These are phyloP conservation scores for Dactylonectria estremocensis DNA, from an alignment of 2,329 filamentous ascomycete species.

Conservation along the genomic window DNA sequence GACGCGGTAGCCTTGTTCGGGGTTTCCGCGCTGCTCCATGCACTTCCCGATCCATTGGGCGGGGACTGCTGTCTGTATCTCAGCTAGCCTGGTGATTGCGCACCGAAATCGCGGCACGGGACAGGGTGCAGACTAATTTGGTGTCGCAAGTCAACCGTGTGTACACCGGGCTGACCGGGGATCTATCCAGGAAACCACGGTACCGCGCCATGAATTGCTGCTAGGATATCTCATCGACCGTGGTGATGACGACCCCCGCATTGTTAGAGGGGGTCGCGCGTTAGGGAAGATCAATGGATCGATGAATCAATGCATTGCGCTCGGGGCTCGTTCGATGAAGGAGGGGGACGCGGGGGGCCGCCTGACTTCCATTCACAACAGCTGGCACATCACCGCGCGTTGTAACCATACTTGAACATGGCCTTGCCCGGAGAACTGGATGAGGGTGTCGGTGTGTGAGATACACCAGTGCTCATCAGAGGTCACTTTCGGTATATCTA, in stretches of 20 bases:
- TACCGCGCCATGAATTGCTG: slow-evolving; percentile 19
- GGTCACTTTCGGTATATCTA: not conserved
- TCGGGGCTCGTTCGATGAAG: slow-evolving; percentile 9
- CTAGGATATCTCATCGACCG: slow-evolving; percentile 14
- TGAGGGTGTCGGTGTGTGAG: slow-evolving; percentile 11
- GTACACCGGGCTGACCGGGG: slow-evolving; percentile 19
- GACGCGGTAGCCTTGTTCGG: slow-evolving; percentile 25
- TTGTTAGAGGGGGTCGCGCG: not conserved
- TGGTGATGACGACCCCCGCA: slow-evolving; percentile 11
- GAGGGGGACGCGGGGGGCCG: slow-evolving; percentile 12
- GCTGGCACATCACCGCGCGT: slow-evolving; percentile 6
- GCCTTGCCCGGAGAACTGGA: slow-evolving; percentile 12
- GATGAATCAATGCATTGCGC: slow-evolving; percentile 11
- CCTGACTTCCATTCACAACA: slow-evolving; percentile 15
- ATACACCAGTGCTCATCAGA: slow-evolving; percentile 6
- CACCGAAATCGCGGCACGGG: slow-evolving; percentile 15
- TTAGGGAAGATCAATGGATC: slow-evolving; percentile 14
- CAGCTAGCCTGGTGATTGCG: slow-evolving; percentile 20
- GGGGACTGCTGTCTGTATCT: slow-evolving; percentile 27
- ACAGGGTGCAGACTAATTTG: slow-evolving; percentile 20
- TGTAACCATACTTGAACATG: slow-evolving; percentile 14
- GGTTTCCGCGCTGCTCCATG: slow-evolving; percentile 12
- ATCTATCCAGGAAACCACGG: slow-evolving; percentile 23
- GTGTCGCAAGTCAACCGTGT: slow-evolving; percentile 6
- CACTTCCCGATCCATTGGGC: slow-evolving; percentile 26